Conservation (phyloP, 768 basidiomycete genomes). For the Lentinula sp. region DNA sequence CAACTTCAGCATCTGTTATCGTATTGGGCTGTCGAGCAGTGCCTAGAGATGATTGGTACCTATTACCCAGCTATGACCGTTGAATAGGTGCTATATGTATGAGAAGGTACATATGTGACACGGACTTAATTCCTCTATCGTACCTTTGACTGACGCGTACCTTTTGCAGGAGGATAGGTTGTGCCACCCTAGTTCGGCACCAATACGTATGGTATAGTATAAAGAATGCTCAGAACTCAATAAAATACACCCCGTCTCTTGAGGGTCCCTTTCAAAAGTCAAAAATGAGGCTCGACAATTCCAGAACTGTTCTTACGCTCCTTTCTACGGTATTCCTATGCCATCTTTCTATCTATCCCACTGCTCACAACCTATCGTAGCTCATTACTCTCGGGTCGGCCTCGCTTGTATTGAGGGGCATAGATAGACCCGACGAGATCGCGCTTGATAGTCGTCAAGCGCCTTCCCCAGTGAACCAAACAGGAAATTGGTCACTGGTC, state of each 20-base stretch:
- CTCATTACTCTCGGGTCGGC: neutral
- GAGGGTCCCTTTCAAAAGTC: neutral
- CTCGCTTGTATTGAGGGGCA: neutral
- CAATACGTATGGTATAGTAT: neutral
- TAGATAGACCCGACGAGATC: neutral
- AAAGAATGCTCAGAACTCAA: neutral
- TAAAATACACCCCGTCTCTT: neutral
- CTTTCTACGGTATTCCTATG: neutral
- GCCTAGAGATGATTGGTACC: neutral
- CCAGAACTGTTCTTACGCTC: neutral
- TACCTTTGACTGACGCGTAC: slow-evolving; percentile 1
- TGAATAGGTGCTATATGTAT: neutral
- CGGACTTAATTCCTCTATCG: neutral
- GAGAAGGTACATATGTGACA: neutral
- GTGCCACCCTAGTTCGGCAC: neutral
- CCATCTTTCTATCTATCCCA: neutral
- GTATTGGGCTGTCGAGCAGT: neutral
- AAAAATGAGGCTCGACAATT: neutral
- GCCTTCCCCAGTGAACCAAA: neutral
- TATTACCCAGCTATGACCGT: neutral
- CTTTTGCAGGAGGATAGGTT: neutral
- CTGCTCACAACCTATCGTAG: neutral
- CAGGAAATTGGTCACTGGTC: slow-evolving; percentile 31
- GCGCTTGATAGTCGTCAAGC: neutral
- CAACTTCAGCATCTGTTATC: neutral